Evolutionary conservation across 1,284 basidiomycete genomes (phyloP), one percentile per base, ranked within the genome.

Genomic region (Ceratobasidium theobromae): DNA sequence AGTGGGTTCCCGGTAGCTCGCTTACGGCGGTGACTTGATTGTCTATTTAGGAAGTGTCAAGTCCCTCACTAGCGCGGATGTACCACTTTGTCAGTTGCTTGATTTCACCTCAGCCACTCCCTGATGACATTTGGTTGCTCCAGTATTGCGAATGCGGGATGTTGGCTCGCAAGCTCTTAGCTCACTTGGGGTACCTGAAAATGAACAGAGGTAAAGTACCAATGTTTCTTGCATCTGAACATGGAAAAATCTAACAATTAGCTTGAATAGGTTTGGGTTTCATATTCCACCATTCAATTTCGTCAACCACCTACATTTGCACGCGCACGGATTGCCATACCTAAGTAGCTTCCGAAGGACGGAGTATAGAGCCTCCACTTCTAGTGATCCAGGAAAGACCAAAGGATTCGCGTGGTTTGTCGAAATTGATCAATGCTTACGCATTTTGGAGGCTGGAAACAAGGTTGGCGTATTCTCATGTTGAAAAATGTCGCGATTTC

Each of bases 361-460:
- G 49, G 77, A 80, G 68, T 81, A 80, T 68, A 75, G 76, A 4
- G 67, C 75, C 2, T 60, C 69, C 21, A 43, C 25, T 4, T 60
- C 55, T 2, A 45, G 43, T 30, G 2, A 70, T 1, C 43, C 51
- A 35, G 40, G 69, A 28, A 66, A 71, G 30, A 45, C 67, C 70
- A 81, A 81, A 68, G 76, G 76, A 5, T 77, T 74, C 72, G 71
- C 73, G n/a, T 81, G 80, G 79, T 81, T 80, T 66, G 78, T 78
- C n/a, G 76, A 75, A 11, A 70, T 71, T 23, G 67, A 70, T 27
- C 79, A 80, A 38, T 60, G 55, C 18, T 6, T 60, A 27, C 45
- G 12, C 4, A 60, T 60, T 21, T 18, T 60, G 11, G 55, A 60
- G 45, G 46, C 55, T 9, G 55, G 55, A 18, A 30, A 30, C 33